Percentiles rank a stretch among this genome's conserved stretches.
Evolutionary conservation across 1,284 basidiomycete genomes (phyloP).

Genomic region (Mycosarcoma mackinlayi): DNA sequence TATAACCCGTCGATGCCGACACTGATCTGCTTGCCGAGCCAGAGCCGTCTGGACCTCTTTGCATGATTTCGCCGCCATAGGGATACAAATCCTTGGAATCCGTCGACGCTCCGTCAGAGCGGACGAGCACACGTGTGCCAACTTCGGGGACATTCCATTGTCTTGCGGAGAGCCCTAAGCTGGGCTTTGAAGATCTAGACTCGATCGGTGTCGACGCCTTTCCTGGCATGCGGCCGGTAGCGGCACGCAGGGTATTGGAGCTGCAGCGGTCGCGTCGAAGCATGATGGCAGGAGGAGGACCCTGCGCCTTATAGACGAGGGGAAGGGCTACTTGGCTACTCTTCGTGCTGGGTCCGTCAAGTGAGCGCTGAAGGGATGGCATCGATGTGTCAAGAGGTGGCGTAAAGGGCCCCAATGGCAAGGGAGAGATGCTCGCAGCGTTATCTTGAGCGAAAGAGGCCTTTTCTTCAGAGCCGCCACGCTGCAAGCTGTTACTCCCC

Average conservation of each 20-base stretch:
- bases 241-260: constrained; percentile 37
- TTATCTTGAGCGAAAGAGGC: neutral
- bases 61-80: constrained; percentile 19
- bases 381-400: neutral
- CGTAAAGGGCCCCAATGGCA: neutral
- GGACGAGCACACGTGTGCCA: neutral
- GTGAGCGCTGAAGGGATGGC: neutral
- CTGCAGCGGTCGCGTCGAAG: constrained; percentile 41
- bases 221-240: neutral
- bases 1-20: constrained; percentile 32
- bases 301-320: neutral
- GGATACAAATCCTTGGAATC: constrained; percentile 3
- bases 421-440: neutral
- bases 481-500: constrained; percentile 4
- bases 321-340: too few species aligned
- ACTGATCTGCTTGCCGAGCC: constrained; percentile 33
- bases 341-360: neutral
- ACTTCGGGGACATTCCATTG: neutral
- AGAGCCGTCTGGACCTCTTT: constrained; percentile 11
- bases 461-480: constrained; percentile 1
- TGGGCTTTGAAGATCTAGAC: neutral
- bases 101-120: constrained; percentile 4
- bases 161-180: neutral
- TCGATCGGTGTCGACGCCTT: neutral
- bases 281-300: neutral